These are phyloP conservation scores for Tulasnella sp. DNA, from an alignment of 768 basidiomycete species.

Conservation along the genomic window DNA sequence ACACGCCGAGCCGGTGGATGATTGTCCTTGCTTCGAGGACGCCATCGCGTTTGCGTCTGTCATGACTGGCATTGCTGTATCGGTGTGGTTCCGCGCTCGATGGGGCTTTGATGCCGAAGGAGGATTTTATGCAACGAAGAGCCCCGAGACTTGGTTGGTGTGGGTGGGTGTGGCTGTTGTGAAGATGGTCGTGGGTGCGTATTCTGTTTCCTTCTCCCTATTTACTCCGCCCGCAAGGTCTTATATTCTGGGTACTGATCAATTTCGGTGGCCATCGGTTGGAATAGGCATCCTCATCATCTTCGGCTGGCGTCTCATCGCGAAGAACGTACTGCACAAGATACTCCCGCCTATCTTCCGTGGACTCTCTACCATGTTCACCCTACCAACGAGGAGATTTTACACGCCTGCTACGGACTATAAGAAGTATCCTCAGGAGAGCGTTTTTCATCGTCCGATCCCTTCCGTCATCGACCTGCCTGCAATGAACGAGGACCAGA, in stretches of 20 bases:
- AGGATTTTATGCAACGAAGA: conserved; percentile 16
- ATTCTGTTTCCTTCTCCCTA: background rate
- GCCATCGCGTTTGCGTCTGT: conserved; percentile 89
- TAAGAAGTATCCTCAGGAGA: conserved; percentile 48
- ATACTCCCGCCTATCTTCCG: conserved; percentile 81
- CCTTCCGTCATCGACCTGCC: conserved; percentile 82
- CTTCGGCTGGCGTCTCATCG: conserved; percentile 79
- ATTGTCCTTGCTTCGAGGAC: conserved; percentile 97
- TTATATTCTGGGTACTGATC: no score
- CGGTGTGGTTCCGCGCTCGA: conserved; percentile 47
- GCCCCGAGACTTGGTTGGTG: conserved; percentile 19
- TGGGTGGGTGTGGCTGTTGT: conserved; percentile 36
- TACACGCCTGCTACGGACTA: conserved; percentile 92
- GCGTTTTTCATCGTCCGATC: conserved; percentile 46
- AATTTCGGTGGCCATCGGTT: no score
- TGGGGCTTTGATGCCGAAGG: conserved; percentile 13
- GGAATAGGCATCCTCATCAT: conserved; percentile 73
- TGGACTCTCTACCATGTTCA: conserved; percentile 50
- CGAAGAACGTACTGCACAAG: conserved; percentile 64
- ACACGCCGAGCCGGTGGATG: conserved; percentile 90
- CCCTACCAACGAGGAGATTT: conserved; percentile 73
- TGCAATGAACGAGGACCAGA: conserved; percentile 8
- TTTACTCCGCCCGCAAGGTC: no score
- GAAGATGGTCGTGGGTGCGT: conserved; percentile 38
- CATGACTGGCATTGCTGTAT: conserved; percentile 59